phyloP scores from a whole-genome alignment of 257 asterid species.

The Eustoma russellianum region DNA sequence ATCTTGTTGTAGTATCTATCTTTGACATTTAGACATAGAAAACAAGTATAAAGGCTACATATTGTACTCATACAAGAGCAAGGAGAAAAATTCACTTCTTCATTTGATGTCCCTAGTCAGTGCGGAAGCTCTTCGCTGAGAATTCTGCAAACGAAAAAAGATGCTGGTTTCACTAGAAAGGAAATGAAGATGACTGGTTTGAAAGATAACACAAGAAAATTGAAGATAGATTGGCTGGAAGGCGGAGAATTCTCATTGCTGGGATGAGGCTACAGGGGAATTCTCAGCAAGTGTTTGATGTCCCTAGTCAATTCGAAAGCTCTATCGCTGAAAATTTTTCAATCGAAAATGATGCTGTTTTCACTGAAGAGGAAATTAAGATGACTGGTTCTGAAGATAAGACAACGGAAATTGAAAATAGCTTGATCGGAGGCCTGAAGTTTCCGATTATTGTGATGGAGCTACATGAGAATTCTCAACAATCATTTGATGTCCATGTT shows the following conservation, averaged over 20 bases:
- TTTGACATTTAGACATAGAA: no score
- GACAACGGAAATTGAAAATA: not conserved
- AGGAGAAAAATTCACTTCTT: no score
- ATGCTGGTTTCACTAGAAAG: not conserved
- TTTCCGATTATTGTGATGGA: not conserved
- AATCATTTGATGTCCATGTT: not conserved
- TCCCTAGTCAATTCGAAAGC: not conserved
- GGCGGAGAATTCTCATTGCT: not conserved
- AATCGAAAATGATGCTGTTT: not conserved
- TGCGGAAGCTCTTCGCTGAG: no score
- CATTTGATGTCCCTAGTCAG: not conserved
- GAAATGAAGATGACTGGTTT: not conserved
- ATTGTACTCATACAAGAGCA: no score
- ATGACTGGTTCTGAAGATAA: not conserved
- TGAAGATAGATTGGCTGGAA: not conserved
- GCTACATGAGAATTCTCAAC: not conserved
- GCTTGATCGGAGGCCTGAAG: not conserved
- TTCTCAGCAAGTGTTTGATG: not conserved
- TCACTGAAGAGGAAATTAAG: not conserved
- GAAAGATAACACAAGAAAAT: not conserved
- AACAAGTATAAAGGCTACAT: no score
- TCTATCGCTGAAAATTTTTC: not conserved
- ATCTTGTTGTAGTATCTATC: no score
- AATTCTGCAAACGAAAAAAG: not conserved
- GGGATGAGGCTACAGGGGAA: slow-evolving; percentile 1